Conservation (phyloP, 2,329 filamentous ascomycete genomes). For the Alternaria sp. region DNA sequence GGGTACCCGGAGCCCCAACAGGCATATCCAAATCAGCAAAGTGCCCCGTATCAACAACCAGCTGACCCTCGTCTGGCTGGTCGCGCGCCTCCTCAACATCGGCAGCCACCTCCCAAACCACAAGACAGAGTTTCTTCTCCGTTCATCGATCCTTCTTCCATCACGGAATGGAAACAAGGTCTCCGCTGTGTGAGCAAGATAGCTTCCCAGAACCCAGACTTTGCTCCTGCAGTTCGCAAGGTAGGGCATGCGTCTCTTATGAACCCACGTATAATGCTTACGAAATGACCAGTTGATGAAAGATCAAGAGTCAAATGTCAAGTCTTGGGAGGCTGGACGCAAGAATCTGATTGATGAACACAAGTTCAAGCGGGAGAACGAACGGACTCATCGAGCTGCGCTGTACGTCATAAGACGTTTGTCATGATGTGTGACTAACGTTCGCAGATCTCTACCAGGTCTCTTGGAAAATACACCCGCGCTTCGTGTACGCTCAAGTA, state of each 20-base stretch:
- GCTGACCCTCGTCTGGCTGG: conserved; percentile 30
- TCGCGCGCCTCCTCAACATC: conserved; percentile 24
- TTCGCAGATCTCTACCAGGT: conserved; percentile 34
- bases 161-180: conserved; percentile 56
- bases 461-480: conserved; percentile 28
- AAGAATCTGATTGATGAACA: conserved; percentile 60
- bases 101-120: conserved; percentile 15
- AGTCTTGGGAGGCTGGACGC: conserved; percentile 64
- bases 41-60: conserved; percentile 8
- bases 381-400: conserved; percentile 61
- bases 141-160: conserved; percentile 54
- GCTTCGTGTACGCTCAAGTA: conserved; percentile 25
- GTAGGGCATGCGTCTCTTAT: conserved; percentile 29
- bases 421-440: conserved; percentile 3
- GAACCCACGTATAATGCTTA: not conserved
- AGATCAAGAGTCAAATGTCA: conserved; percentile 67
- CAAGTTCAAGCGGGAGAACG: conserved; percentile 57
- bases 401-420: conserved; percentile 51
- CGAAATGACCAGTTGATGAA: conserved; percentile 59
- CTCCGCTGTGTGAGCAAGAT: conserved; percentile 57
- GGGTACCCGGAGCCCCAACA: conserved; percentile 6
- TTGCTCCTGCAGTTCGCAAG: conserved; percentile 49
- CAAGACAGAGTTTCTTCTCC: conserved; percentile 28
- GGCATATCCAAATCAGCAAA: conserved; percentile 2
- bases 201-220: conserved; percentile 52